Base-by-base conservation (phyloP, 768 basidiomycete species). In the Dictyophora rubrovolvata region DNA sequence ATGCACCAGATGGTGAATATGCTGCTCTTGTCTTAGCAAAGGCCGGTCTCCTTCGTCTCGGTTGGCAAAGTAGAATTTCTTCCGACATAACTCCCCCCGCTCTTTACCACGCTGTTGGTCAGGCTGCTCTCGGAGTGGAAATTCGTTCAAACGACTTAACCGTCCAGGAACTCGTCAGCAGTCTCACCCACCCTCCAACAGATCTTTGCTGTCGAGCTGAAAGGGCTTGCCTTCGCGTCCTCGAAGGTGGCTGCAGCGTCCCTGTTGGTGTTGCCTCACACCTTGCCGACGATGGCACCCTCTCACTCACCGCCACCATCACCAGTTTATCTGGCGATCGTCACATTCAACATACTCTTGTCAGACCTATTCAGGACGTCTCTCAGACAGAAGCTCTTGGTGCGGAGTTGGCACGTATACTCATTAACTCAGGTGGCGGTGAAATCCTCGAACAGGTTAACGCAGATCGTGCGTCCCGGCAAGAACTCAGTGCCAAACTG, bases 171-270 rank as follows among this genome's bases (percentile, higher is more conserved):
- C 70, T 94, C 33, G 85, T 93, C 68, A 72, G 77, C 35, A 75
- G 74, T 22, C 69, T 93, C 51, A 89, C 82, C 1, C 89, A 96
- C 68, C 81, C 83, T 73, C 76, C 79, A 68, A 93, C 92, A 0
- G 77, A 83, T 51, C 91, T 85, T 85, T 73, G 67, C 56, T 90
- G 87, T 66, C 73, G 79, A 22, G 92, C 93, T 1, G 96, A 99
- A 72, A 82, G 96, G 14, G 89, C 87, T 1, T 87, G 89, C 70
- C 75, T 98, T 63, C 77, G 86, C n/a, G 85, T 86, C 21, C 76
- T 98, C 55, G 96, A 98, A 71, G 96, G 96, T 28, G 96, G 96
- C 22, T 99, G 96, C 73, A 93, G 90, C 62, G 94, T 99, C 0
- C 95, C 95, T 2, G 93, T 99, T 16, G 95, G 94, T 3, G 85